phyloP scores from a whole-genome alignment of 1,139 yeast genomes.

The Yamadazyma aaseri region DNA sequence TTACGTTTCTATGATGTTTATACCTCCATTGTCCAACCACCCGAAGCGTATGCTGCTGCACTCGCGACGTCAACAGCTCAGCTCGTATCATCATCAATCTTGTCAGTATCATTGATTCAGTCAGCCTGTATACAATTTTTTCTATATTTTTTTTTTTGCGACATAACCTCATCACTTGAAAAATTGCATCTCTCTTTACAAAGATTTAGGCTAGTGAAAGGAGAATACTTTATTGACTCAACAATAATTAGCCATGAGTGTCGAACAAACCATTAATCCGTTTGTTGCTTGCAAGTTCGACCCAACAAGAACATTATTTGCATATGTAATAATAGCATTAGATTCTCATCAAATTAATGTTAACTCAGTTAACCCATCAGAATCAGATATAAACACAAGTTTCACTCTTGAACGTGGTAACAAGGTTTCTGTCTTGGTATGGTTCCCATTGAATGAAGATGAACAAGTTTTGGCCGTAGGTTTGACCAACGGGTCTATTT shows the following conservation, averaged over 20 bases:
- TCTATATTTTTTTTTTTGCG: too few species aligned
- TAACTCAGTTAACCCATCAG: slow-evolving; percentile 44
- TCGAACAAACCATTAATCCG: slow-evolving; percentile 14
- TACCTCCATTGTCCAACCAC: too few species aligned
- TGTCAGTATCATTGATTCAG: too few species aligned
- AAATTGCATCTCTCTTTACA: slow-evolving; percentile 8
- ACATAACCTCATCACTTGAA: slow-evolving; percentile 7
- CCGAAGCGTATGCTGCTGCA: too few species aligned
- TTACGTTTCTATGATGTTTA: too few species aligned
- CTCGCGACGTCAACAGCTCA: too few species aligned
- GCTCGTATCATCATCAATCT: too few species aligned
- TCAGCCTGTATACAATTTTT: too few species aligned
- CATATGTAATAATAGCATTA: slow-evolving; percentile 66
- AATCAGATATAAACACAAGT: slow-evolving; percentile 33
- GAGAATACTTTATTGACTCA: background rate
- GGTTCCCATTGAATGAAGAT: slow-evolving; percentile 49
- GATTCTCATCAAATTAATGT: slow-evolving; percentile 75
- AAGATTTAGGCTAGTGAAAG: too few species aligned
- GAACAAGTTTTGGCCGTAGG: slow-evolving; percentile 58
- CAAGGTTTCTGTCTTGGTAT: slow-evolving; percentile 51
- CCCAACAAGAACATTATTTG: slow-evolving; percentile 57
- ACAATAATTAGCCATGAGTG: background rate
- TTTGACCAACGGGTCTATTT: slow-evolving; percentile 61
- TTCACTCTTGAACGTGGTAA: slow-evolving; percentile 56
- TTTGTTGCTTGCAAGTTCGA: slow-evolving; percentile 47